Evolutionary conservation across 2,329 filamentous ascomycete genomes (phyloP).

Genomic region (Erysiphe neolycopersici): DNA sequence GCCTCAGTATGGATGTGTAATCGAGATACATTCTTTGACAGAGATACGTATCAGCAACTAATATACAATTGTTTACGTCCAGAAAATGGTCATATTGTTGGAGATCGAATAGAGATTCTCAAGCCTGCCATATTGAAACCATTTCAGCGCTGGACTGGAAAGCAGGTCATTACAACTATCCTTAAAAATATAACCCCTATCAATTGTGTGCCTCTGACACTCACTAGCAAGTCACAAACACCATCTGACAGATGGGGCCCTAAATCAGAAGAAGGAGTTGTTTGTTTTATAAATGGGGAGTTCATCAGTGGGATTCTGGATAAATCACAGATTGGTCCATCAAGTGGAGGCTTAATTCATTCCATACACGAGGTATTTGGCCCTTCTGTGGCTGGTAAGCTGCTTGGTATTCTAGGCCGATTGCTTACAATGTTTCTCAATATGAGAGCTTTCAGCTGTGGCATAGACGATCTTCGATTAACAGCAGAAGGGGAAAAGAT

Average conservation of each 20-base stretch:
- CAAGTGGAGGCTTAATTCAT: conserved; percentile 66
- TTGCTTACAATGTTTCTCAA: conserved; percentile 72
- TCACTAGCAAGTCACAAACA: conserved; percentile 56
- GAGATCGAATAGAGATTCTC: conserved; percentile 56
- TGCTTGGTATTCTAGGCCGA: conserved; percentile 71
- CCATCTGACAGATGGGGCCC: conserved; percentile 55
- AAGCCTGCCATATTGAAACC: conserved; percentile 65
- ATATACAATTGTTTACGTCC: conserved; percentile 74
- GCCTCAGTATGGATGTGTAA: conserved; percentile 79
- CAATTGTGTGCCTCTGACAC: conserved; percentile 48
- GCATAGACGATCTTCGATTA: conserved; percentile 81
- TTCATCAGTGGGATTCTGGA: conserved; percentile 79
- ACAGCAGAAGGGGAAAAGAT: conserved; percentile 51
- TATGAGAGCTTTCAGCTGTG: conserved; percentile 88
- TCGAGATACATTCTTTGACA: conserved; percentile 71
- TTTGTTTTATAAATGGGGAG: conserved; percentile 67
- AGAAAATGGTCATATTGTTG: conserved; percentile 67
- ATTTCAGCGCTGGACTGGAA: conserved; percentile 67
- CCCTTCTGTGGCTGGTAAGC: conserved; percentile 56
- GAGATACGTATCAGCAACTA: conserved; percentile 77
- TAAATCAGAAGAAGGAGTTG: conserved; percentile 49
- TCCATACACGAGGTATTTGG: conserved; percentile 86
- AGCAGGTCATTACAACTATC: conserved; percentile 82
- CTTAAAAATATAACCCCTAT: conserved; percentile 71
- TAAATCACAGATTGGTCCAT: conserved; percentile 81